Evolutionary conservation across 2,329 filamentous ascomycete species (phyloP).

Genomic region (Didymella segeticola): DNA sequence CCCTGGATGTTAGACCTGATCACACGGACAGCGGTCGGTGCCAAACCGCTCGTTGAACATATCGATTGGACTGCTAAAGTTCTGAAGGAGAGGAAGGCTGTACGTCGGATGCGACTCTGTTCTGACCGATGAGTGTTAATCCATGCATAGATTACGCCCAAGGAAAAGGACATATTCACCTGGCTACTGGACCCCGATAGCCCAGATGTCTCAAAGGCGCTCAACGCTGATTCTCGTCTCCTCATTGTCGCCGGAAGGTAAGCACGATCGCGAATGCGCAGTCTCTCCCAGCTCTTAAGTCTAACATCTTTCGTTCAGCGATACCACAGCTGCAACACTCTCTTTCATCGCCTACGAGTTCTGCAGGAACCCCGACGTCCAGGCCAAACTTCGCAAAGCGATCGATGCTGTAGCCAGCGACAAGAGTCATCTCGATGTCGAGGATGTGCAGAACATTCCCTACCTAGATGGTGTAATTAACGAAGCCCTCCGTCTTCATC

Average conservation of each 20-base stretch:
- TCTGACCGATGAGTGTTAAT: background rate
- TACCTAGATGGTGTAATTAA: conserved; percentile 43
- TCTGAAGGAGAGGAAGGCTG: conserved; percentile 36
- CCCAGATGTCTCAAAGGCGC: conserved; percentile 26
- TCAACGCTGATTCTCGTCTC: conserved; percentile 38
- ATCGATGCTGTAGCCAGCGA: conserved; percentile 25
- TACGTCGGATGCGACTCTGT: background rate
- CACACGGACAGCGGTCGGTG: conserved; percentile 24
- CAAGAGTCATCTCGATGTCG: conserved; percentile 33
- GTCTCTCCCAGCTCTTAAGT: too few relatives aligned
- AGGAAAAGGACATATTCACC: conserved; percentile 39
- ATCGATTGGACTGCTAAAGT: conserved; percentile 34
- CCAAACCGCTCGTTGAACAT: conserved; percentile 31
- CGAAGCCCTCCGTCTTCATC: conserved; percentile 41
- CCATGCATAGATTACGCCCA: conserved; percentile 24
- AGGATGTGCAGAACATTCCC: conserved; percentile 34
- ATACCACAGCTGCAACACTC: conserved; percentile 39
- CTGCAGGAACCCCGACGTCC: conserved; percentile 30
- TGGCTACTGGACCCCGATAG: conserved; percentile 32
- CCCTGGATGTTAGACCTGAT: conserved; percentile 30
- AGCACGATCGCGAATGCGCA: background rate
- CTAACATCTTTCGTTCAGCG: conserved; percentile 23
- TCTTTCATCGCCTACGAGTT: conserved; percentile 41
- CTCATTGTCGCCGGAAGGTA: conserved; percentile 43
- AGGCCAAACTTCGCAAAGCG: conserved; percentile 30